Evolutionary conservation across 2,329 filamentous ascomycete species (phyloP).

Genomic region (Zymoseptoria passerinii): DNA sequence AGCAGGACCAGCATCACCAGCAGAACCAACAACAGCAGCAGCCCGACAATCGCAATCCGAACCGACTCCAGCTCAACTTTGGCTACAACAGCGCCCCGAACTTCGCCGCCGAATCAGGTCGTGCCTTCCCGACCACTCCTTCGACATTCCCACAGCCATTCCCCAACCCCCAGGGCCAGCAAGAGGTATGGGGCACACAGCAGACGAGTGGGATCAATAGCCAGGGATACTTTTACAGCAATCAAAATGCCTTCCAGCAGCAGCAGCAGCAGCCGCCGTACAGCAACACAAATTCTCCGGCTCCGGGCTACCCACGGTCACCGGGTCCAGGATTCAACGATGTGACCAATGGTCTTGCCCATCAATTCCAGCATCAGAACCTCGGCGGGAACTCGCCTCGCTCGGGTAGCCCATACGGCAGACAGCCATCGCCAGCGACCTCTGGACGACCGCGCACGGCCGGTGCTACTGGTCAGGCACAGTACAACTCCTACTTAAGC

Average conservation of each 20-base stretch:
- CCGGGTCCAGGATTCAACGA: constrained; percentile 60
- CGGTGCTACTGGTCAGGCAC: constrained; percentile 53
- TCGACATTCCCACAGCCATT: constrained; percentile 92
- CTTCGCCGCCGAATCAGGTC: constrained; percentile 37
- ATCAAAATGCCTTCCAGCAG: constrained; percentile 32
- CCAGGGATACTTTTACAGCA: constrained; percentile 45
- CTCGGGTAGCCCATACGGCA: constrained; percentile 57
- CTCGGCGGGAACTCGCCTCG: constrained; percentile 55
- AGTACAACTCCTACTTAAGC: constrained; percentile 59
- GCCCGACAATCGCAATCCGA: constrained; percentile 28
- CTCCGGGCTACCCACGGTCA: constrained; percentile 48
- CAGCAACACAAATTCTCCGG: constrained; percentile 27
- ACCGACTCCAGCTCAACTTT: constrained; percentile 46
- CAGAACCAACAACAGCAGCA: constrained; percentile 19
- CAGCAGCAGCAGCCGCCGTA: constrained; percentile 38
- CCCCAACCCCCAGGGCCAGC: constrained; percentile 51
- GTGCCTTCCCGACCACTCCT: constrained; percentile 60
- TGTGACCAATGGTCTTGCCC: constrained; percentile 80
- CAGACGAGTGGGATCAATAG: constrained; percentile 35
- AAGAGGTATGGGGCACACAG: constrained; percentile 51
- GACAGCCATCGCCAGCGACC: constrained; percentile 56
- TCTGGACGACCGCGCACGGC: constrained; percentile 73
- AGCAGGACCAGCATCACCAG: constrained; percentile 12
- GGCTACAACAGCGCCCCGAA: constrained; percentile 39
- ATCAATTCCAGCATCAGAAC: constrained; percentile 97